A percentile compares a stretch with the other conserved stretches of the same genome.
phyloP scores from a whole-genome alignment of 2,329 filamentous ascomycete genomes.

The Calonectria ilicicola region DNA sequence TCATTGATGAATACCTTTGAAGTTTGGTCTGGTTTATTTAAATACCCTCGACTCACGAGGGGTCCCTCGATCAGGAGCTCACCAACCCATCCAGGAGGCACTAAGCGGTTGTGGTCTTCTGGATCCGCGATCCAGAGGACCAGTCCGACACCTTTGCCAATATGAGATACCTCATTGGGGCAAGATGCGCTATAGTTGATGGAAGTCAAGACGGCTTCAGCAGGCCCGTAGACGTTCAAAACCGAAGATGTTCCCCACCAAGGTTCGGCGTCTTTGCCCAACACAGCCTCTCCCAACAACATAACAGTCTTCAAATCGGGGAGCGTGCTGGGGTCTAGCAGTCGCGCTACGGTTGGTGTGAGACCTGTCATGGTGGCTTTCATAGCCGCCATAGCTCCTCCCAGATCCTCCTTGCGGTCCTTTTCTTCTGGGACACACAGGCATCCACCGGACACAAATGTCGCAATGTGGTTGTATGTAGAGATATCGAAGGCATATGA shows the following conservation, averaged over 20 bases:
- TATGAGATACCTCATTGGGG: background rate
- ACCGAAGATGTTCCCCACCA: background rate
- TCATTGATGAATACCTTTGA: constrained; percentile 57
- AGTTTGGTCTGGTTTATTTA: constrained; percentile 60
- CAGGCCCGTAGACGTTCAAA: constrained; percentile 21
- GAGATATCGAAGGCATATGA: constrained; percentile 17
- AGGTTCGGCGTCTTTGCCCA: background rate
- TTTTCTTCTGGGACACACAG: constrained; percentile 12
- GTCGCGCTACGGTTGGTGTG: constrained; percentile 20
- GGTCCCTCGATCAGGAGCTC: constrained; percentile 54
- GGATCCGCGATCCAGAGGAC: constrained; percentile 46
- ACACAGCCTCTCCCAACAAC: constrained; percentile 8
- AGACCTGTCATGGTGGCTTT: background rate
- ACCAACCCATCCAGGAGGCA: constrained; percentile 44
- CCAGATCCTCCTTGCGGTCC: background rate
- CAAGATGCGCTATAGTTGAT: background rate
- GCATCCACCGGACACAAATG: constrained; percentile 10
- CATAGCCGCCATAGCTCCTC: background rate
- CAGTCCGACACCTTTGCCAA: constrained; percentile 12
- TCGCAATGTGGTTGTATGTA: background rate
- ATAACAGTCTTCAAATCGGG: constrained; percentile 7
- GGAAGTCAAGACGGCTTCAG: constrained; percentile 7
- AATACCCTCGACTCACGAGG: constrained; percentile 61
- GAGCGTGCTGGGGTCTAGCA: background rate
- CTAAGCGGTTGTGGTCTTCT: constrained; percentile 37